Base-by-base conservation (phyloP, 139 green algal genomes). In the Ettlia oleoabundans region DNA sequence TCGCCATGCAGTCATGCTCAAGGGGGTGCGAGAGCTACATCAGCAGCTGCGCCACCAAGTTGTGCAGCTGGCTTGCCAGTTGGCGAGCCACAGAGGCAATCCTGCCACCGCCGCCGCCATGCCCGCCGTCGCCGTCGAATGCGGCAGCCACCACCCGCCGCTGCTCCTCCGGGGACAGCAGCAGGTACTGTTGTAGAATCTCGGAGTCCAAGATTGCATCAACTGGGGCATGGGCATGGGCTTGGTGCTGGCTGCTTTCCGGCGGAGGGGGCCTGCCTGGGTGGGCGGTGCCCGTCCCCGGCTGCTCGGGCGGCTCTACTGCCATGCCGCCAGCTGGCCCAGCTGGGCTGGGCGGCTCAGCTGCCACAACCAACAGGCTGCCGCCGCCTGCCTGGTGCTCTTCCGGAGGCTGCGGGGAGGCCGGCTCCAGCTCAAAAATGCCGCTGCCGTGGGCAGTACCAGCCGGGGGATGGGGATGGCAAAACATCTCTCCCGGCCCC, bases 171-270 rank as follows among this genome's bases (percentile, higher is more conserved):
- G 70, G 70, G 0, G 42, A 42, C 42, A 77, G 33, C 43, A 42
- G 43, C 43, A 77, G 42, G 70, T 77, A 77, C 21, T 64, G 30
- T 30, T 77, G 70, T 42, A 77, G 30, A n/a, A 77, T 42, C n/a
- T 77, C 42, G 3, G n/a, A 42, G 19, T 77, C 70, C 10, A 77
- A 15, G 13, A 77, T 19, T 3, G 70, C 70, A 35, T 43, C 42
- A 13, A 6, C n/a, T 64, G 42, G n/a, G 4, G 40, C 41, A 42
- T 19, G 30, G n/a, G 70, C 42, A 40, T 42, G 30, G 30, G 26
- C n/a, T 37, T 32, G 21, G 5, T n/a, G 55, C 55, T 28, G 55
- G 47, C 47, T 58, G 47, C 13, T 58, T 10, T 24, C 47, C 15
- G 47, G 47, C 15, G 47, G 10, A 58, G 13, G 10, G 68, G 19